Conservation (phyloP, 495 filamentous ascomycete species). For the Penicillium arizonense region DNA sequence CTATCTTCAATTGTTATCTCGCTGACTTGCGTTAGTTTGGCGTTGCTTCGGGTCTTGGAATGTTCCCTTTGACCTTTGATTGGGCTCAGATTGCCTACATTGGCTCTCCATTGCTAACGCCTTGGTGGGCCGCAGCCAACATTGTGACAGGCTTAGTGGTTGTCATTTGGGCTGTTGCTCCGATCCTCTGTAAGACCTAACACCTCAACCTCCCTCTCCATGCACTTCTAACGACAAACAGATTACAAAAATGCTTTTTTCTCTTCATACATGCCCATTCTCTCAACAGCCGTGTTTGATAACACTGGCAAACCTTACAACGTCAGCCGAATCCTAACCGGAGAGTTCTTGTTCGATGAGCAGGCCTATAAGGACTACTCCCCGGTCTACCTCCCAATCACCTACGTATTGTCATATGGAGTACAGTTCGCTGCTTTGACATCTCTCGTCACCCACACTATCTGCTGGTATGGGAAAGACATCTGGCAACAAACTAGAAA, state of each 20-base stretch:
- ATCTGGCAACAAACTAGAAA: constrained; percentile 30
- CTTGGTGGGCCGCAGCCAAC: constrained; percentile 88
- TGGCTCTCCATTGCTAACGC: constrained; percentile 76
- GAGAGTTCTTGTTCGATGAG: constrained; percentile 70
- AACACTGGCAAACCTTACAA: constrained; percentile 77
- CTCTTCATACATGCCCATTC: constrained; percentile 75
- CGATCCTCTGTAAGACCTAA: constrained; percentile 51
- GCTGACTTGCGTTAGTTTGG: constrained; percentile 55
- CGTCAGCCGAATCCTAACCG: constrained; percentile 72
- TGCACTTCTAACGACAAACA: constrained; percentile 11
- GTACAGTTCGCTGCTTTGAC: constrained; percentile 81
- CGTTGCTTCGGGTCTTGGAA: constrained; percentile 76
- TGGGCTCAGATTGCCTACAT: constrained; percentile 92
- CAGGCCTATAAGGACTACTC: constrained; percentile 75
- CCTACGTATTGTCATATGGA: constrained; percentile 77
- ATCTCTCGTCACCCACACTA: constrained; percentile 39
- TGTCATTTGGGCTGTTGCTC: constrained; percentile 81
- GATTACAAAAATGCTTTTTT: constrained; percentile 75
- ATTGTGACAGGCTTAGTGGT: constrained; percentile 76
- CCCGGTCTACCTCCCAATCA: constrained; percentile 79
- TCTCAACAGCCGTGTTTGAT: constrained; percentile 73
- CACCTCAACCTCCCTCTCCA: neutral
- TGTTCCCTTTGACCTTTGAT: constrained; percentile 86
- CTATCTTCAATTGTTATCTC: neutral
- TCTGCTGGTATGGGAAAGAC: constrained; percentile 29